Base-by-base conservation (phyloP, 2,329 filamentous ascomycete genomes). In the Beauveria bassiana region DNA sequence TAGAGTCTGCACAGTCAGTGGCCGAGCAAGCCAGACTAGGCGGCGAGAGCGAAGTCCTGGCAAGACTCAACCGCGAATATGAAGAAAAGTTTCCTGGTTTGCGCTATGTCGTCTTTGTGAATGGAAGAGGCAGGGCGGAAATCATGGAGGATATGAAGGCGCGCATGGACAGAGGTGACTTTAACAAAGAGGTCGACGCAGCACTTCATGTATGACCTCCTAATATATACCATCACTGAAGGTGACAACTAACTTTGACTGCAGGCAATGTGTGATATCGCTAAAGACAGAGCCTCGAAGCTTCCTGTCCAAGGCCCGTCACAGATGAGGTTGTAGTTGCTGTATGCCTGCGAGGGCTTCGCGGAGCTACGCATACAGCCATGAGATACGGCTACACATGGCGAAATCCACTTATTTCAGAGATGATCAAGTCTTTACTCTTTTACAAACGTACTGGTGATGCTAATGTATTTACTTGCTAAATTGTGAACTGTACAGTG, bases 211-310 rank as follows among this genome's bases (percentile, higher is more conserved):
- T 92, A 75, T 65, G 81, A 10, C 9, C 4, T 14, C 43, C 20
- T 20, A 4, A 6, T 24, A 31, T 54, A 56, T 46, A 54, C 24
- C 38, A 47, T 56, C 40, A 56, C 50, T 64, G n/a, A 61, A 67
- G 70, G 4, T 1, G 22, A 16, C 22, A 62, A 69, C 59, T 53
- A 54, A 61, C 28, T 58, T 24, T n/a, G 1, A 10, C 31, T 61
- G 10, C 61, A 91, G 88, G 92, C 93, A 46, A 96, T 97, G 90
- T 91, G 91, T 70, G 89, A 92, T 68, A 97, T 97, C 70, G 93
- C 93, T 34, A 83, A 84, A 57, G 91, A 96, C 69, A 83, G 93
- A 54, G 90, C 88, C 1, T 72, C 74, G 38, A 96, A 92, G 73
- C 72, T 90, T 45, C 70, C 53, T 22, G 45, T 58, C 9, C 57